phyloP scores from a whole-genome alignment of 2,329 filamentous ascomycete genomes.

The Phialocephala subalpina region DNA sequence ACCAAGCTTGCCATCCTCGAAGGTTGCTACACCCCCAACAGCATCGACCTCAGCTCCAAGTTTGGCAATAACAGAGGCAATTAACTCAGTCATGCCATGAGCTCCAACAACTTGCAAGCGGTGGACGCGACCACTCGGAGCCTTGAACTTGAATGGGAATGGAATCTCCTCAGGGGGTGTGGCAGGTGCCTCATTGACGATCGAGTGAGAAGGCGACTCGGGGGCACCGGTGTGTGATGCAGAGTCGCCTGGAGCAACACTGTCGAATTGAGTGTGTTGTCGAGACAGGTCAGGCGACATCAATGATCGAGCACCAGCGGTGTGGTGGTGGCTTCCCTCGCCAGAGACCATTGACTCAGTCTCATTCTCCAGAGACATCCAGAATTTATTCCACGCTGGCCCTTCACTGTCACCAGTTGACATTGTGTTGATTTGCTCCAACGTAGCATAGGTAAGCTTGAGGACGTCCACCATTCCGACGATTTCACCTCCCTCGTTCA shows the following conservation, averaged over 20 bases:
- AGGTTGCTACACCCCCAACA: slow-evolving; percentile 81
- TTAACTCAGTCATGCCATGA: slow-evolving; percentile 81
- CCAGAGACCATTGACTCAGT: slow-evolving; percentile 97
- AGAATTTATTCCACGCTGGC: slow-evolving; percentile 99
- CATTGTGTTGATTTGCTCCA: slow-evolving; percentile 98
- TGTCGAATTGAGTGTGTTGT: slow-evolving; percentile 68
- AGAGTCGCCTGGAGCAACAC: slow-evolving; percentile 90
- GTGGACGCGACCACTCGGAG: slow-evolving; percentile 92
- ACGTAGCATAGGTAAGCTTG: slow-evolving; percentile 96
- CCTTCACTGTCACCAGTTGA: slow-evolving; percentile 87
- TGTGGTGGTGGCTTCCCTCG: slow-evolving; percentile 78
- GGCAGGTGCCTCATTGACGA: slow-evolving; percentile 60
- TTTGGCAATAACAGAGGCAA: slow-evolving; percentile 81
- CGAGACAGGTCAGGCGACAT: slow-evolving; percentile 82
- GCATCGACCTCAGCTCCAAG: slow-evolving; percentile 83
- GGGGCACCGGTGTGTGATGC: slow-evolving; percentile 84
- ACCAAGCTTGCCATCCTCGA: slow-evolving; percentile 81
- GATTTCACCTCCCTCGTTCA: slow-evolving; percentile 97
- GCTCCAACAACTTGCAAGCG: slow-evolving; percentile 85
- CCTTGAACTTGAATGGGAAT: slow-evolving; percentile 99
- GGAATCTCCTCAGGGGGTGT: slow-evolving; percentile 73
- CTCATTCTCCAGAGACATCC: slow-evolving; percentile 88
- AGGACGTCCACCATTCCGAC: slow-evolving; percentile 99
- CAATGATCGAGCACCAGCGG: slow-evolving; percentile 73
- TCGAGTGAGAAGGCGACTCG: slow-evolving; percentile 77